Evolutionary conservation across 257 asterid genomes (phyloP).

Genomic region (Ehretia macrophylla): DNA sequence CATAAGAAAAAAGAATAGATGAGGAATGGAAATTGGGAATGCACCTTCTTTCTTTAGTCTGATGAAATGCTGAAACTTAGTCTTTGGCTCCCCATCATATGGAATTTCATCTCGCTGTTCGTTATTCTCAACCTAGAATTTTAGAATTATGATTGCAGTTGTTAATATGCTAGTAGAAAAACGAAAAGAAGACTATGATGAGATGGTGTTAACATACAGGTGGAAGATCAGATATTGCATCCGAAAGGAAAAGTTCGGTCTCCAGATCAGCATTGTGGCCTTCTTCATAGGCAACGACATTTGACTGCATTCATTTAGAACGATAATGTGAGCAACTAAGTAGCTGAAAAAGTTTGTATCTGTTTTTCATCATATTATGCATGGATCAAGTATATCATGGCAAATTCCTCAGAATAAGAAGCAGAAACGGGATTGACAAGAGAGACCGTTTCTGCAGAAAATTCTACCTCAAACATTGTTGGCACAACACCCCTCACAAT

Average conservation of each 20-base stretch:
- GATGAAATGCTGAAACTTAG: not conserved
- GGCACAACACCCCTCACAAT: conserved; percentile 53
- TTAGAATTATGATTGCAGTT: not conserved
- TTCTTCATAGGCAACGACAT: conserved; percentile 47
- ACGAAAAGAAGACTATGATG: no score
- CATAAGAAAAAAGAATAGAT: no score
- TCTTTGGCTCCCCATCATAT: not conserved
- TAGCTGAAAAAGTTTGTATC: no score
- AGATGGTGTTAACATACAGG: conserved; percentile 24
- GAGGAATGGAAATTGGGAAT: no score
- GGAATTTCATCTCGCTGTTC: not conserved
- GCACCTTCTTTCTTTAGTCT: not conserved
- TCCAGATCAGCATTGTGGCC: conserved; percentile 25
- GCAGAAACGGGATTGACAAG: not conserved
- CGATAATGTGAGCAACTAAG: not conserved
- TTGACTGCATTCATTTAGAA: conserved; percentile 31
- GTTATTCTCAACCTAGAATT: not conserved
- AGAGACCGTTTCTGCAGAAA: not conserved
- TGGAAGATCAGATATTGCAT: conserved; percentile 85
- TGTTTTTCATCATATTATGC: no score
- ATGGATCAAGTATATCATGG: no score
- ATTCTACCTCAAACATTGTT: conserved; percentile 60
- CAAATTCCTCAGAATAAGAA: no score
- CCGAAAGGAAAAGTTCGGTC: conserved; percentile 50
- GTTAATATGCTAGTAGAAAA: no score